A percentile compares a stretch with the other conserved stretches of the same genome.
phyloP scores from a whole-genome alignment of 306 rosid species.

The Vicia faba region DNA sequence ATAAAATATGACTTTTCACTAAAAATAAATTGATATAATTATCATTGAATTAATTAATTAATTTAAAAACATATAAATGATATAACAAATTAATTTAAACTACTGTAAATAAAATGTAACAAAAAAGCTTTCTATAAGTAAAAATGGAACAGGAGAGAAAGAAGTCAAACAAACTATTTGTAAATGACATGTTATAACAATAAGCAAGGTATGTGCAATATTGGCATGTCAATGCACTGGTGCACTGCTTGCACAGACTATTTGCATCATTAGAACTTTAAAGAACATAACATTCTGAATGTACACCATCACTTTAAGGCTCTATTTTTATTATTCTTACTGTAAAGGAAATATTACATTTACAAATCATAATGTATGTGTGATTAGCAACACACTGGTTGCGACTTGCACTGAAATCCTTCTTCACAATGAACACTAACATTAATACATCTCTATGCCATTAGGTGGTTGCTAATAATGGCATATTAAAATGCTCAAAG shows the following conservation, averaged over 20 bases:
- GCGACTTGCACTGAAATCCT: constrained; percentile 23
- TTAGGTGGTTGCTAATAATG: constrained; percentile 18
- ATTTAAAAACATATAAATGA: too few species aligned
- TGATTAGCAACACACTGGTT: neutral
- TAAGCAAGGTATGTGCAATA: neutral
- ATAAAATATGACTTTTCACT: too few species aligned
- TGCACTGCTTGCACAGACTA: neutral
- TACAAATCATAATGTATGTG: neutral
- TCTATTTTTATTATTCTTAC: neutral
- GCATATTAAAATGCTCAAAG: constrained; percentile 24
- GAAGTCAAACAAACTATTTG: neutral
- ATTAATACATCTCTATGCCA: constrained; percentile 11
- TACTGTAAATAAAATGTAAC: too few species aligned
- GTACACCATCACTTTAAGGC: neutral
- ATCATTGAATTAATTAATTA: too few species aligned
- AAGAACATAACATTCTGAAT: neutral
- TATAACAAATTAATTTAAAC: too few species aligned
- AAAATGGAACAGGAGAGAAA: too few species aligned
- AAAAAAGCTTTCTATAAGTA: too few species aligned
- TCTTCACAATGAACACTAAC: constrained; percentile 7
- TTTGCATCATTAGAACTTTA: constrained; percentile 1
- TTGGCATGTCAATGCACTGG: neutral
- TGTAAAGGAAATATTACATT: neutral
- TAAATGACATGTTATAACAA: neutral
- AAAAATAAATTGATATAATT: too few species aligned